Evolutionary conservation across 2,329 filamentous ascomycete genomes (phyloP).

Genomic region (Aspergillus terreus): DNA sequence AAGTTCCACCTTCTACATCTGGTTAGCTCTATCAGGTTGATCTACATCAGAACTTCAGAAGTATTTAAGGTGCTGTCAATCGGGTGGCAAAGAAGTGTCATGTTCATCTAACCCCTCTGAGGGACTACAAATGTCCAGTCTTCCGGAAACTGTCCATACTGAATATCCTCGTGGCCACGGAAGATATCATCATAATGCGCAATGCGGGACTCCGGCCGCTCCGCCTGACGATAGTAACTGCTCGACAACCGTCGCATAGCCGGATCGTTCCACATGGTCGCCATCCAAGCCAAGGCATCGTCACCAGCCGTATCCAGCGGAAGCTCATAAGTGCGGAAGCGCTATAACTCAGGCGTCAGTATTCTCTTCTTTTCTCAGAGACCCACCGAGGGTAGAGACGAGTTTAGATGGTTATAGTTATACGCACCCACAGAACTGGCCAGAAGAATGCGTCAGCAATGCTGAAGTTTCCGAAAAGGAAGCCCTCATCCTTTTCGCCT

Average conservation of each 20-base stretch:
- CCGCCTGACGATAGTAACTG: slow-evolving; percentile 26
- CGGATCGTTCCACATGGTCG: slow-evolving; percentile 32
- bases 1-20: background rate
- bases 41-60: no score
- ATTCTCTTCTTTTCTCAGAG: background rate
- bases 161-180: slow-evolving; percentile 19
- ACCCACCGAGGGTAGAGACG: background rate
- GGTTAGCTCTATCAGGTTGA: background rate
- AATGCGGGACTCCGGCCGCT: slow-evolving; percentile 25
- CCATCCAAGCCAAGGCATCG: slow-evolving; percentile 30
- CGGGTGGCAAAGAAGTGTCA: no score
- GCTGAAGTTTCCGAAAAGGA: slow-evolving; percentile 35
- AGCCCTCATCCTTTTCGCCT: slow-evolving; percentile 28
- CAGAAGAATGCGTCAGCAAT: slow-evolving; percentile 39
- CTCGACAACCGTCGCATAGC: slow-evolving; percentile 18
- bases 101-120: background rate
- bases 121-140: slow-evolving; percentile 26
- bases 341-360: slow-evolving; percentile 14
- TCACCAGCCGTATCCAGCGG: slow-evolving; percentile 22
- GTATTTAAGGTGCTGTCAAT: no score
- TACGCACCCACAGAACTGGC: slow-evolving; percentile 35
- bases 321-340: slow-evolving; percentile 31
- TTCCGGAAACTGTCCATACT: slow-evolving; percentile 23
- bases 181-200: slow-evolving; percentile 31
- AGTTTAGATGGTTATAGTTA: background rate